Conservation (phyloP, 768 basidiomycete species). For the Gelatoporia subvermispora region DNA sequence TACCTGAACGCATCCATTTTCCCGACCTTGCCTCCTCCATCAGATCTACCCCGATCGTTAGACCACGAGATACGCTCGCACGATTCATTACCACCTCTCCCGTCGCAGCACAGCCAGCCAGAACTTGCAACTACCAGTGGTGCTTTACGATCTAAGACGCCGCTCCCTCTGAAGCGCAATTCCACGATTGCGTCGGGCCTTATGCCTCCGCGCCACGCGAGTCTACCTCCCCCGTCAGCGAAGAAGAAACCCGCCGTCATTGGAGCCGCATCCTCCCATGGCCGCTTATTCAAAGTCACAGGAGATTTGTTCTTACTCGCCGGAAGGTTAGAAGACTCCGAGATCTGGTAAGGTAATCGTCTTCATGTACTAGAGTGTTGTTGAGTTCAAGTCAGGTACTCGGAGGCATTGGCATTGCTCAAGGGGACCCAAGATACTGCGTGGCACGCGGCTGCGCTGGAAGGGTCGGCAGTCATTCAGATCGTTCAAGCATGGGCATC, state of each 20-base stretch:
- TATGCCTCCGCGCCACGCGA: slow-evolving; percentile 45
- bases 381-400: slow-evolving; percentile 53
- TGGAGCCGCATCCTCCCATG: slow-evolving; percentile 74
- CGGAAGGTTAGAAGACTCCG: slow-evolving; percentile 80
- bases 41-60: slow-evolving; percentile 57
- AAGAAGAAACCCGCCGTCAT: slow-evolving; percentile 63
- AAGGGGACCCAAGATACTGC: slow-evolving; percentile 69
- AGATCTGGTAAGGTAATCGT: slow-evolving; percentile 55
- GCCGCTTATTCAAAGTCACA: slow-evolving; percentile 80
- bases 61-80: slow-evolving; percentile 37
- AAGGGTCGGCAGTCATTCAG: slow-evolving; percentile 76
- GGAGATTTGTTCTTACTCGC: slow-evolving; percentile 86
- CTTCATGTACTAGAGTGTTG: slow-evolving; percentile 7
- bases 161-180: slow-evolving; percentile 45
- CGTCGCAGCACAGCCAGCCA: slow-evolving; percentile 50
- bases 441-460: slow-evolving; percentile 88
- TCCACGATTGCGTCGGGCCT: slow-evolving; percentile 36
- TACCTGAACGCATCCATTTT: slow-evolving; percentile 69
- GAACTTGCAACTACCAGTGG: slow-evolving; percentile 36
- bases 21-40: slow-evolving; percentile 53
- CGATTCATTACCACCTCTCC: slow-evolving; percentile 41
- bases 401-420: slow-evolving; percentile 77
- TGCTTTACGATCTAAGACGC: slow-evolving; percentile 23
- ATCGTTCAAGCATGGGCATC: slow-evolving; percentile 83
- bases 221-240: slow-evolving; percentile 35